phyloP scores from a whole-genome alignment of 2,329 filamentous ascomycete species.

The Cercospora brassicicola region DNA sequence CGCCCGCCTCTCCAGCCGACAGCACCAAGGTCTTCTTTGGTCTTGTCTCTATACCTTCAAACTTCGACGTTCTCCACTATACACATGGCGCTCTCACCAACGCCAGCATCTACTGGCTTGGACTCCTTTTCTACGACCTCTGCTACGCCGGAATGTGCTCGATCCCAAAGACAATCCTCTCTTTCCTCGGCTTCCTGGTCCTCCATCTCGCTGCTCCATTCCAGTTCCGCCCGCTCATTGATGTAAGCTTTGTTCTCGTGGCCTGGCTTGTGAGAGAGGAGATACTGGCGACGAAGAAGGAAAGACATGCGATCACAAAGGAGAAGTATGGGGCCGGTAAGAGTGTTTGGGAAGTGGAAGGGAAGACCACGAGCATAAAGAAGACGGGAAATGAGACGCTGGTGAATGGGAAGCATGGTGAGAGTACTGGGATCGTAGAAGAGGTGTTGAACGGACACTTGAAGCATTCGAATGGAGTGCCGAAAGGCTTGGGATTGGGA shows the following conservation, averaged over 20 bases:
- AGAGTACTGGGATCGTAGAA: background rate
- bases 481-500: background rate
- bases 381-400: background rate
- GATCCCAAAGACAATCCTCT: background rate
- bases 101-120: constrained; percentile 36
- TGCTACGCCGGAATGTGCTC: constrained; percentile 36
- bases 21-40: constrained; percentile 7
- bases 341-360: constrained; percentile 17
- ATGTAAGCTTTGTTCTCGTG: constrained; percentile 21
- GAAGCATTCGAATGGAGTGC: constrained; percentile 12
- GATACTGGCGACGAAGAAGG: constrained; percentile 36
- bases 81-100: background rate
- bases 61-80: constrained; percentile 2
- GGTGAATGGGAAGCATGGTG: background rate
- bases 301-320: constrained; percentile 22
- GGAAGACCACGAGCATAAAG: background rate
- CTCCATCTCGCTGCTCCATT: constrained; percentile 36
- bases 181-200: constrained; percentile 19
- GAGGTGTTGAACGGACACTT: background rate
- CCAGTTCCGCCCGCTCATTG: background rate
- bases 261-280: constrained; percentile 43
- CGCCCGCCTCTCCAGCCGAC: background rate
- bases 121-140: constrained; percentile 39
- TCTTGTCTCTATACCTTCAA: background rate
- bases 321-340: constrained; percentile 19